Evolutionary conservation across 176 grass and related monocot genomes (phyloP).

Genomic region (Miscanthus lutarioriparius): DNA sequence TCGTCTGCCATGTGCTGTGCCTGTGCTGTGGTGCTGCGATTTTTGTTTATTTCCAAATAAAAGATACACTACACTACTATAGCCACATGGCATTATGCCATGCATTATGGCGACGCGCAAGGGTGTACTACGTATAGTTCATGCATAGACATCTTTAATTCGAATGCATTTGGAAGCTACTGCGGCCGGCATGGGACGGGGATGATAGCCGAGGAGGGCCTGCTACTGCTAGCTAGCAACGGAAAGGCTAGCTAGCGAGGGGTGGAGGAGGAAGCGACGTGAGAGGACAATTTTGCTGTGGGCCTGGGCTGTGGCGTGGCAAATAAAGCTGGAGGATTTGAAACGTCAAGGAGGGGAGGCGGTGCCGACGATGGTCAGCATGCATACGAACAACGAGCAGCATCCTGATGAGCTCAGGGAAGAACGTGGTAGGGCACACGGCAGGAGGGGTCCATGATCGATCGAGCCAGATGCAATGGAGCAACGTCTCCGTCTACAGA

Average conservation of each 20-base stretch:
- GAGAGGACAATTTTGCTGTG: neutral
- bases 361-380: neutral
- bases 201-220: neutral
- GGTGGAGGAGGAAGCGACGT: neutral
- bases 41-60: neutral
- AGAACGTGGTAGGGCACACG: conserved; percentile 29
- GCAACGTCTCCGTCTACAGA: neutral
- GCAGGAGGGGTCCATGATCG: neutral
- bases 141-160: conserved; percentile 32
- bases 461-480: neutral
- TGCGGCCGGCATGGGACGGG: neutral
- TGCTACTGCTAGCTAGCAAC: no score
- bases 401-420: neutral
- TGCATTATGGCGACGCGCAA: no score
- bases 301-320: no score
- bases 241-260: no score
- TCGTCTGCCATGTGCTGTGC: neutral
- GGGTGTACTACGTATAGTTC: no score
- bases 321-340: neutral
- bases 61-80: neutral
- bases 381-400: neutral
- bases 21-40: neutral
- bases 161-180: conserved; percentile 42
- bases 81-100: conserved; percentile 9
- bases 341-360: conserved; percentile 14